Percentiles rank a stretch among this genome's conserved stretches.
Conservation (phyloP, 148 eudicot genomes). For the Pharnaceum exiguum region DNA sequence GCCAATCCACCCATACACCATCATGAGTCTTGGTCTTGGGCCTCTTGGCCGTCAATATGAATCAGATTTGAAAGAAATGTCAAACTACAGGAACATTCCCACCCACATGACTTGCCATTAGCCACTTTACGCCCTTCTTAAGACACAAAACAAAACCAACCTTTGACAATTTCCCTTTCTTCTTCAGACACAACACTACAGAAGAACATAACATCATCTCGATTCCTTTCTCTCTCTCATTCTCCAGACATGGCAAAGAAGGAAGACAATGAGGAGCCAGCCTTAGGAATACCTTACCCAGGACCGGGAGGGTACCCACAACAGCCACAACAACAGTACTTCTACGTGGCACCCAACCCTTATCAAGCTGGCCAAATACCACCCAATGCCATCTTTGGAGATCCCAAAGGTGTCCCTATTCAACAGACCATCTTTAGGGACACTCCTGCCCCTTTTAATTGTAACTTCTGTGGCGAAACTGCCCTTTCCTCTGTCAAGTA, state of each 20-base stretch:
- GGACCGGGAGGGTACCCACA: background rate
- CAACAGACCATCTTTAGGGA: constrained; percentile 77
- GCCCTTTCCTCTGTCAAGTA: constrained; percentile 62
- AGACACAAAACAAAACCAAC: no score
- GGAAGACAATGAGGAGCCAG: constrained; percentile 12
- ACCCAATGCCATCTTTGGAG: constrained; percentile 57
- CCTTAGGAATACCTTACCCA: constrained; percentile 19
- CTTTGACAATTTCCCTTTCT: no score
- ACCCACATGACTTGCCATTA: no score
- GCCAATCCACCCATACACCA: no score
- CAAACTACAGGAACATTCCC: no score
- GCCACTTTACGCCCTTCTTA: no score
- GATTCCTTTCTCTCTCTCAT: background rate
- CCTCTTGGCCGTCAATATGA: no score
- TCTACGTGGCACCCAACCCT: constrained; percentile 37
- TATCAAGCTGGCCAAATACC: constrained; percentile 58
- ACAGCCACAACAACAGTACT: constrained; percentile 31
- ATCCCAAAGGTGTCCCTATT: constrained; percentile 79
- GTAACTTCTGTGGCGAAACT: constrained; percentile 47
- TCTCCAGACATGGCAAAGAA: background rate
- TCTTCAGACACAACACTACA: no score
- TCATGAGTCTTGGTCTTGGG: no score
- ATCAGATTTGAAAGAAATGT: no score
- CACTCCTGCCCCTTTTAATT: constrained; percentile 83
- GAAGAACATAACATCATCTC: no score